These are phyloP conservation scores for Dioscorea alata DNA, from an alignment of 106 monocot genomes.

Conservation along the genomic window DNA sequence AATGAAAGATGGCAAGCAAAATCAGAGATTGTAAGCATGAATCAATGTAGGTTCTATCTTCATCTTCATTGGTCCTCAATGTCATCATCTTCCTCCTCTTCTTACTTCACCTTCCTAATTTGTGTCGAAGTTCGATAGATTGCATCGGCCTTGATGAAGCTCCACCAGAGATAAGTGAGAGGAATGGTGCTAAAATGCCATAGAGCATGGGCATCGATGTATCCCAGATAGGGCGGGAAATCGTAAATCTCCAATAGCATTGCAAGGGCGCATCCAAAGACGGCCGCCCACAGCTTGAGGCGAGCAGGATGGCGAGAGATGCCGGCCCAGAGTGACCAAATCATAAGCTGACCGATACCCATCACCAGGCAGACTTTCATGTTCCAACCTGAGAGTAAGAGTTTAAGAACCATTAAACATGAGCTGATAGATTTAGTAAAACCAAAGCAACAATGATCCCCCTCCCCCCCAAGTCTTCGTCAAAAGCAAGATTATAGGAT, in stretches of 20 bases:
- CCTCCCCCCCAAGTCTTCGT: too few species aligned
- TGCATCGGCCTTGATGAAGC: conserved; percentile 70
- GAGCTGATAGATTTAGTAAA: neutral
- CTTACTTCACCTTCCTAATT: too few species aligned
- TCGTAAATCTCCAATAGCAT: conserved; percentile 82
- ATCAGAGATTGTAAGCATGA: too few species aligned
- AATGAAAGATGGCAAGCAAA: too few species aligned
- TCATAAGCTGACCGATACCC: conserved; percentile 55
- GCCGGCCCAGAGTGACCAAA: conserved; percentile 88
- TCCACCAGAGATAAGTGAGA: conserved; percentile 90
- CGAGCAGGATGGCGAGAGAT: conserved; percentile 55
- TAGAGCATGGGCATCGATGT: conserved; percentile 73
- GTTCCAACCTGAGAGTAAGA: conserved; percentile 62
- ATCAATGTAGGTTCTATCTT: too few species aligned
- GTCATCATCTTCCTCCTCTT: too few species aligned
- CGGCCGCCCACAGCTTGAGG: conserved; percentile 63
- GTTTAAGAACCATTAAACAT: neutral
- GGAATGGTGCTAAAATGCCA: conserved; percentile 84
- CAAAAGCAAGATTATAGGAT: too few species aligned
- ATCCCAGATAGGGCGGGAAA: conserved; percentile 73
- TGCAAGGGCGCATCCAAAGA: conserved; percentile 48
- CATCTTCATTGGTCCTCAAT: too few species aligned
- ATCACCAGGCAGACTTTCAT: conserved; percentile 84
- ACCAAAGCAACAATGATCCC: neutral
- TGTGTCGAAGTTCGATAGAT: conserved; percentile 28